Evolutionary conservation across 139 green algal species (phyloP), one percentile per base, ranked within the genome.

Genomic region (Medakamo hakoo): DNA sequence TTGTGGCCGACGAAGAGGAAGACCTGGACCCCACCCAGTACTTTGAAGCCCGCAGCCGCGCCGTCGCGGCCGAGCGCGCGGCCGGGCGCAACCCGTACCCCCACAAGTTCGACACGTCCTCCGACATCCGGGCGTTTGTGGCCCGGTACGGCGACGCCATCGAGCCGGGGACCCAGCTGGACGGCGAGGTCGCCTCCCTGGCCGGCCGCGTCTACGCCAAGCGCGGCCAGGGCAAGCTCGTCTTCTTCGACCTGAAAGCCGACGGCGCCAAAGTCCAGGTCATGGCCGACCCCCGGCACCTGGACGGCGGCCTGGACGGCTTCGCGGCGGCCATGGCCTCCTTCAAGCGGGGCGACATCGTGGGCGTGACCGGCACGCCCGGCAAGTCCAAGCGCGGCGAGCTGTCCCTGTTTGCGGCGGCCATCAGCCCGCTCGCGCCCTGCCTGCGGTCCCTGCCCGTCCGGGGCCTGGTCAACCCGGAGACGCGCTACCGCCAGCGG

Each of bases 351-450:
- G 92, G 92, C 18, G 93, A 99, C 75, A 95, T 99, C 60, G 75
- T 99, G 31, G 92, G 91, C 24, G 70, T 98, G n/a, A 58, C 69
- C 14, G 90, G 93, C 56, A 82, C 79, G 76, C 92, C 91, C 9
- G 90, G 91, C 70, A 97, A 96, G 77, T 93, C 82, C 72, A 98
- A 96, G 83, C 85, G 86, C 63, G 93, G 91, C 27, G 91, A 99
- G 82, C 87, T 99, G 49, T 89, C 73, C 67, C 78, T 99, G 30
- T 97, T 99, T 68, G 40, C 40, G 40, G 16, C 40, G 40, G 85
- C 91, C 4, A 65, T 40, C 3, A 73, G 74, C 49, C 72, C 90
- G 52, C 81, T 98, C 49, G 81, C 91, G 27, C 93, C 93, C 57
- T 99, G 93, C 82, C 76, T 99, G 72, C 93, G 95, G 79, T 98